A percentile compares a stretch with the other conserved stretches of the same genome.
phyloP scores from a whole-genome alignment of 2,329 filamentous ascomycete species.

The Talaromyces sp. region DNA sequence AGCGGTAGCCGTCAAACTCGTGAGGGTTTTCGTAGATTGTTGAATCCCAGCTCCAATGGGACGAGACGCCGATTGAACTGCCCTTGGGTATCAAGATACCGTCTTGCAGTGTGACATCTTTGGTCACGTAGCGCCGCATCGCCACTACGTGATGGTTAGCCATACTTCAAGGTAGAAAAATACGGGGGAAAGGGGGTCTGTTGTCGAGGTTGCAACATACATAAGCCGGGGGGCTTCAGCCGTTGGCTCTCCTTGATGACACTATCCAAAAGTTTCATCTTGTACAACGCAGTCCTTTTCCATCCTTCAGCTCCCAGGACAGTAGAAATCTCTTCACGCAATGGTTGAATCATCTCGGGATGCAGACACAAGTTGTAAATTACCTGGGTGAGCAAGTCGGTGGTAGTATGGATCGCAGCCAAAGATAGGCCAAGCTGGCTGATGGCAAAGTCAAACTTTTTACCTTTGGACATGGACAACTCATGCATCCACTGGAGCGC shows the following conservation, averaged over 20 bases:
- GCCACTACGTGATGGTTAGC: conserved; percentile 8
- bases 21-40: conserved; percentile 41
- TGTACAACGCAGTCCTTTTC: conserved; percentile 1
- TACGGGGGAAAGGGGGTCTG: neutral
- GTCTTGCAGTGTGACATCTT: conserved; percentile 23
- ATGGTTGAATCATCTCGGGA: conserved; percentile 5
- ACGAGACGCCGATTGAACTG: conserved; percentile 25
- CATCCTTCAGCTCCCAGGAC: neutral
- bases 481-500: conserved; percentile 15
- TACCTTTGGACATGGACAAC: conserved; percentile 8
- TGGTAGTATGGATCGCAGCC: conserved; percentile 13
- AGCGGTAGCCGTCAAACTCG: conserved; percentile 47
- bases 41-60: conserved; percentile 17
- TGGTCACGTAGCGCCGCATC: conserved; percentile 11
- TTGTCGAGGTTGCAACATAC: conserved; percentile 9
- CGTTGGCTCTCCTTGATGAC: conserved; percentile 19
- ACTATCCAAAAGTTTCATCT: conserved; percentile 18
- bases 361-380: conserved; percentile 6
- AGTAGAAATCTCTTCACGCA: conserved; percentile 3
- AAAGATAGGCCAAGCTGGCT: conserved; percentile 14
- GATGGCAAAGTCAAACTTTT: conserved; percentile 11
- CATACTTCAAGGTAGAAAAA: neutral
- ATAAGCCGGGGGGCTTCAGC: conserved; percentile 12
- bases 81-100: conserved; percentile 44
- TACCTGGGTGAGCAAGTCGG: conserved; percentile 9